Conservation (phyloP, 2,329 filamentous ascomycete species). For the Diplodia sapinea region DNA sequence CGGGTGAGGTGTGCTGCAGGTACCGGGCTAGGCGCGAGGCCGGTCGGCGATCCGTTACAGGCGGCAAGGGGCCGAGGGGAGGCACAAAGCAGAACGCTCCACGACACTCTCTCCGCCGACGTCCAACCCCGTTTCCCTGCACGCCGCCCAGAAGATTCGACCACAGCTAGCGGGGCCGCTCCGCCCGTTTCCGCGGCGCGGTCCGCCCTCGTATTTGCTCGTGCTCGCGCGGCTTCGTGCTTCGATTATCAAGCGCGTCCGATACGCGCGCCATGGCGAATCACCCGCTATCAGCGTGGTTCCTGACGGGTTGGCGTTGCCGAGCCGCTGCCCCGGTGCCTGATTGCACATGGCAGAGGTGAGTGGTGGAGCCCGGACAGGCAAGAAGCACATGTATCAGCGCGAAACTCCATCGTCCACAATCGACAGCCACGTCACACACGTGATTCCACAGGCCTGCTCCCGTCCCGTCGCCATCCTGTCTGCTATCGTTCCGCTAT, state of each 20-base stretch:
- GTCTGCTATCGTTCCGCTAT: conserved; percentile 5
- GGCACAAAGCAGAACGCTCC: conserved; percentile 25
- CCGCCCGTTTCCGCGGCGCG: not conserved
- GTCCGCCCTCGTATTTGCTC: not conserved
- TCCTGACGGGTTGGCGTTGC: conserved; percentile 2
- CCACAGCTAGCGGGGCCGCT: not conserved
- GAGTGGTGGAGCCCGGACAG: conserved; percentile 12
- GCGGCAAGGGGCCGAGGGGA: conserved; percentile 12
- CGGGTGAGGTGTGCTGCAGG: conserved; percentile 23
- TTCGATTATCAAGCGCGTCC: not conserved
- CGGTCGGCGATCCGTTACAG: conserved; percentile 18
- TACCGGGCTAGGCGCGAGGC: conserved; percentile 19
- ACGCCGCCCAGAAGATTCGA: conserved; percentile 14
- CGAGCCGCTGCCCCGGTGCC: conserved; percentile 22
- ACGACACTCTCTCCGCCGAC: conserved; percentile 9
- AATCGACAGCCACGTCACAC: conserved; percentile 24
- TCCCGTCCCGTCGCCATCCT: not conserved
- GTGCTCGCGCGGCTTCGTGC: not conserved
- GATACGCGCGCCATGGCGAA: not conserved
- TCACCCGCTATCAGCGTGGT: not conserved
- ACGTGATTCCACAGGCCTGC: conserved; percentile 21
- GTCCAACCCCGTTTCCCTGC: conserved; percentile 17
- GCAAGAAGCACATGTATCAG: conserved; percentile 27
- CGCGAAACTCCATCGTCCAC: conserved; percentile 5
- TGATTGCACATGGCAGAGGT: not conserved